phyloP scores from a whole-genome alignment of 768 basidiomycete species.

The Filobasidium floriforme region DNA sequence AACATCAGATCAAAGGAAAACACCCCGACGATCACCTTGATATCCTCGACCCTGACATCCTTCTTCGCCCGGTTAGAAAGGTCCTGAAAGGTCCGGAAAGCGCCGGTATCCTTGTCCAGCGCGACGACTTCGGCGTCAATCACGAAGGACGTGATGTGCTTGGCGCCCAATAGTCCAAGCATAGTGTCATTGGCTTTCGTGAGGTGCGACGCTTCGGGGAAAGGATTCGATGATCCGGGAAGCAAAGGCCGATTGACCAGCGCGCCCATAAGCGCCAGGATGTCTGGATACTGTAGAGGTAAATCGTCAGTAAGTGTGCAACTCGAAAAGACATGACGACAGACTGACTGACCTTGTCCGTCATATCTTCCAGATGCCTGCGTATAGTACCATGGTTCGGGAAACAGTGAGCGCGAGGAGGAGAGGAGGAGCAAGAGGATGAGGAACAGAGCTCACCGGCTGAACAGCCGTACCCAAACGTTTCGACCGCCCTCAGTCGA shows the following conservation, averaged over 20 bases:
- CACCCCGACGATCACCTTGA: constrained; percentile 72
- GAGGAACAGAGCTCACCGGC: constrained; percentile 43
- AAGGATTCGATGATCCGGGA: constrained; percentile 17
- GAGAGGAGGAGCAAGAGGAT: not conserved
- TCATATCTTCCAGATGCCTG: constrained; percentile 87
- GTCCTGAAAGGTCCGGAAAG: constrained; percentile 73
- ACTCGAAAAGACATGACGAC: constrained; percentile 16
- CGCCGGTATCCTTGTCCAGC: constrained; percentile 58
- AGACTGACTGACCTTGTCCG: constrained; percentile 60
- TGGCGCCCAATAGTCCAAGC: constrained; percentile 26
- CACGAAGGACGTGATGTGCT: constrained; percentile 45
- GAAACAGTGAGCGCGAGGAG: too few species aligned
- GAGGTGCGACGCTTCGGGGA: constrained; percentile 22
- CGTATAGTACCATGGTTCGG: constrained; percentile 7
- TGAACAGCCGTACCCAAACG: constrained; percentile 63
- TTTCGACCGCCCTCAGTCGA: constrained; percentile 28
- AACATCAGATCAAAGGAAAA: constrained; percentile 86
- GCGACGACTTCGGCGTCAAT: constrained; percentile 82
- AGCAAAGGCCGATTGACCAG: constrained; percentile 49
- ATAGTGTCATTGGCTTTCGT: constrained; percentile 27
- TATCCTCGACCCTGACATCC: constrained; percentile 64
- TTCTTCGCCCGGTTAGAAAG: constrained; percentile 76
- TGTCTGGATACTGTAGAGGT: constrained; percentile 66
- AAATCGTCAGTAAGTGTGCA: constrained; percentile 8
- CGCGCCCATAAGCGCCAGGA: constrained; percentile 54